Base-by-base conservation (phyloP, 176 grass and related monocot genomes). In the Stipa capillata region DNA sequence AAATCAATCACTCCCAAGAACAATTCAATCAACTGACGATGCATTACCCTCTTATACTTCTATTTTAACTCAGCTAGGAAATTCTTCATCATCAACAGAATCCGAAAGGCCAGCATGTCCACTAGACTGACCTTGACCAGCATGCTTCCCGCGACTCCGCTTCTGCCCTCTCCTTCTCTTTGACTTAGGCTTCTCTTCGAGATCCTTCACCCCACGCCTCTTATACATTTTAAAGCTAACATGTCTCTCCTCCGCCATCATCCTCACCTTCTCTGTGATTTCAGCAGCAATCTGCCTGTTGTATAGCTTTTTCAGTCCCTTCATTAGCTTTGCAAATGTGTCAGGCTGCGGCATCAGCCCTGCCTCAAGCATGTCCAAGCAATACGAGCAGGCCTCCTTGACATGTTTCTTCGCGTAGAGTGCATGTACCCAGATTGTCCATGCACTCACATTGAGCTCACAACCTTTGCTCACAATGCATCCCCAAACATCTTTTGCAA, bases 371-470 rank as follows among this genome's bases (percentile, higher is more conserved):
- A 98, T 98, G 79, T 98, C 92, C 51, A 98, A 83, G 74, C 87
- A 94, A 86, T 94, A 98, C 27, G 60, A 36, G 69, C 90, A 93
- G 35, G 95, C 95, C 79, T 98, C 90, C 78, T 98, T 98, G 6
- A 98, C 77, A 75, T 90, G 83, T 24, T 94, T 91, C 21, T 87
- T 94, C 49, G 81, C 77, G 2, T 87, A 93, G 51, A 98, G 36
- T 27, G 90, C 87, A 87, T 98, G 95, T 34, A 98, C 91, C 95
- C 92, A 98, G 56, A 98, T 94, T 50, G 95, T 94, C 95, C 95
- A 94, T 51, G 92, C 83, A 70, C 80, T 82, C 41, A 92, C 92
- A 82, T 98, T 94, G 10, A 98, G 79, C 65, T 98, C 92, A 56
- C 95, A 94, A 8, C 85, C 87, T 84, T 79, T 98, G 76, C 45